Evolutionary conservation across 1,139 yeast species (phyloP).

Genomic region (Starmera stellimalicola): DNA sequence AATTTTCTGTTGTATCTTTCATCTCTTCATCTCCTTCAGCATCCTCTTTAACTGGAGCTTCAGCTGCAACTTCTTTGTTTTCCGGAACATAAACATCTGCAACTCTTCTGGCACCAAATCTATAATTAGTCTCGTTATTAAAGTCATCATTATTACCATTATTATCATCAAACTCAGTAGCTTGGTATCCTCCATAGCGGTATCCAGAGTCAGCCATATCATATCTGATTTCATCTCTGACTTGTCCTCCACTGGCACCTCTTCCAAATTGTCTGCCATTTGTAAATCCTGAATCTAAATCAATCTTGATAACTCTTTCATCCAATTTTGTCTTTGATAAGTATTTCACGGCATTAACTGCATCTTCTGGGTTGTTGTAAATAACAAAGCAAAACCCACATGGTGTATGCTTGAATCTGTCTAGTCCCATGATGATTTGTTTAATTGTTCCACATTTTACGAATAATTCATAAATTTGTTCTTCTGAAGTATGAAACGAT

Average conservation of each 20-base stretch:
- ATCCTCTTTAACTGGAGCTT: constrained; percentile 1
- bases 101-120: constrained; percentile 22
- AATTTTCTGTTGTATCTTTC: background rate
- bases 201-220: constrained; percentile 52
- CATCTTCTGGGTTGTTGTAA: constrained; percentile 56
- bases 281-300: constrained; percentile 87
- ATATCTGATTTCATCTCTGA: constrained; percentile 45
- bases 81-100: constrained; percentile 12
- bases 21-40: background rate
- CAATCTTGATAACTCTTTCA: constrained; percentile 71
- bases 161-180: background rate
- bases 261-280: constrained; percentile 95
- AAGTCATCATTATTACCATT: background rate
- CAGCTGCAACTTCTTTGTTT: constrained; percentile 2
- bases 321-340: constrained; percentile 75
- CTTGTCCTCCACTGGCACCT: constrained; percentile 87
- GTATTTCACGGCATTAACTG: constrained; percentile 73
- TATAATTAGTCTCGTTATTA: constrained; percentile 3
- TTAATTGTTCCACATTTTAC: constrained; percentile 59
- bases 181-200: constrained; percentile 31
- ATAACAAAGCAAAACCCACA: constrained; percentile 94
- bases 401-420: constrained; percentile 79
- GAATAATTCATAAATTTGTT: constrained; percentile 82
- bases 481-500: constrained; percentile 86
- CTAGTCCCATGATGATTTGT: constrained; percentile 87